phyloP scores from a whole-genome alignment of 495 filamentous ascomycete species.

The Talaromyces thailandensis region DNA sequence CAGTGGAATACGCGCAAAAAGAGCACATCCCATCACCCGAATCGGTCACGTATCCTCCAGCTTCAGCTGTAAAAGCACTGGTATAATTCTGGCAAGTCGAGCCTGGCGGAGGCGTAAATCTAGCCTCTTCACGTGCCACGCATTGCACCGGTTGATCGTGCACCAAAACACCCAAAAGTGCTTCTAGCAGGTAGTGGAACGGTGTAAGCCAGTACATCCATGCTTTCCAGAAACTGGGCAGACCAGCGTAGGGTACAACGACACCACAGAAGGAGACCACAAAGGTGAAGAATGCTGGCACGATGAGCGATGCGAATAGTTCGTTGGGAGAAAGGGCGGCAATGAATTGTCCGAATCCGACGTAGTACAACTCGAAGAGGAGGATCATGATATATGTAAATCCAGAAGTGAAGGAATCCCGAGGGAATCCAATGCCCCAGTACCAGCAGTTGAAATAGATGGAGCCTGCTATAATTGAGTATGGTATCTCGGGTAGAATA shows the following conservation, averaged over 20 bases:
- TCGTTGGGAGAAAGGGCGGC: slow-evolving; percentile 66
- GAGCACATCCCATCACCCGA: slow-evolving; percentile 38
- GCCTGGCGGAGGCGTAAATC: slow-evolving; percentile 43
- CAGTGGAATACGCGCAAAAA: slow-evolving; percentile 53
- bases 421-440: slow-evolving; percentile 44
- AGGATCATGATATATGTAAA: slow-evolving; percentile 52
- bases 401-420: slow-evolving; percentile 44
- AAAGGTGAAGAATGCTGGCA: slow-evolving; percentile 57
- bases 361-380: slow-evolving; percentile 64
- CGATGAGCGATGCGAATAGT: slow-evolving; percentile 58
- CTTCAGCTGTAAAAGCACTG: slow-evolving; percentile 25
- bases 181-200: slow-evolving; percentile 55
- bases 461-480: slow-evolving; percentile 40
- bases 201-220: slow-evolving; percentile 65
- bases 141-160: slow-evolving; percentile 50
- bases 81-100: slow-evolving; percentile 46
- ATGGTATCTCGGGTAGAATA: slow-evolving; percentile 43
- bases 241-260: slow-evolving; percentile 43
- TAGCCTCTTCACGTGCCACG: slow-evolving; percentile 44
- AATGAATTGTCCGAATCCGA: slow-evolving; percentile 68
- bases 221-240: slow-evolving; percentile 52
- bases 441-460: slow-evolving; percentile 54
- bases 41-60: slow-evolving; percentile 44
- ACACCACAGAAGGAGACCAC: slow-evolving; percentile 57
- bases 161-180: slow-evolving; percentile 42